Evolutionary conservation across 108 stramenopile genomes (phyloP).

Genomic region (Skeletonema menzelii): DNA sequence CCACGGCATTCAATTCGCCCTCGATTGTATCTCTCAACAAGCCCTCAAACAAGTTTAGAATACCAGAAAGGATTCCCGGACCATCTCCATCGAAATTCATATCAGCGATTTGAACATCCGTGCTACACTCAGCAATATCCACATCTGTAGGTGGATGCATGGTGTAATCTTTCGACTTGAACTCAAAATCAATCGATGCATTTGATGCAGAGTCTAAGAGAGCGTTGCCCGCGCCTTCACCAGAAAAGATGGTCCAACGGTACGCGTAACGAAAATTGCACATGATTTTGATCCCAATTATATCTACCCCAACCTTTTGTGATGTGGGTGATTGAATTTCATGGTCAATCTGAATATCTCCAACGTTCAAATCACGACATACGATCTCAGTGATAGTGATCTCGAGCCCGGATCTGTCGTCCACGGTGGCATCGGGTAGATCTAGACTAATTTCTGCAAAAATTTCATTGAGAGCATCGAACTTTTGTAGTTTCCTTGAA

Average conservation of each 20-base stretch:
- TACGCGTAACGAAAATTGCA: conserved; percentile 19
- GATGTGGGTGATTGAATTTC: background rate
- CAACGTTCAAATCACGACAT: conserved; percentile 10
- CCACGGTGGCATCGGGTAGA: background rate
- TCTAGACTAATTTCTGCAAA: background rate
- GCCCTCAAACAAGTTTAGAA: conserved; percentile 45
- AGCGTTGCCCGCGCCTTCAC: conserved; percentile 15
- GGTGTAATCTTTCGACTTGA: conserved; percentile 38
- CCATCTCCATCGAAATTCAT: conserved; percentile 49
- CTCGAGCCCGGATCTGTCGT: background rate
- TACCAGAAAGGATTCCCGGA: conserved; percentile 31
- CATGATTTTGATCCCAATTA: conserved; percentile 4
- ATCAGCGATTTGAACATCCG: conserved; percentile 37
- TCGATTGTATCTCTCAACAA: conserved; percentile 40
- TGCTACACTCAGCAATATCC: conserved; percentile 32
- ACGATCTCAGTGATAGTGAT: conserved; percentile 1
- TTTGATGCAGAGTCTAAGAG: background rate
- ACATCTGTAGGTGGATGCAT: conserved; percentile 36
- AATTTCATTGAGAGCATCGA: conserved; percentile 12
- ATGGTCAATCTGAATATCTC: conserved; percentile 1
- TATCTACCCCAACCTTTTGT: background rate
- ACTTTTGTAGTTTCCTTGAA: background rate
- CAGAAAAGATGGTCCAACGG: conserved; percentile 3
- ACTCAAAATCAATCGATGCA: conserved; percentile 28
- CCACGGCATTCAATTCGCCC: conserved; percentile 36